A percentile compares a stretch with the other conserved stretches of the same genome.
Conservation (phyloP, 257 asterid genomes). For the Solanum okadae region DNA sequence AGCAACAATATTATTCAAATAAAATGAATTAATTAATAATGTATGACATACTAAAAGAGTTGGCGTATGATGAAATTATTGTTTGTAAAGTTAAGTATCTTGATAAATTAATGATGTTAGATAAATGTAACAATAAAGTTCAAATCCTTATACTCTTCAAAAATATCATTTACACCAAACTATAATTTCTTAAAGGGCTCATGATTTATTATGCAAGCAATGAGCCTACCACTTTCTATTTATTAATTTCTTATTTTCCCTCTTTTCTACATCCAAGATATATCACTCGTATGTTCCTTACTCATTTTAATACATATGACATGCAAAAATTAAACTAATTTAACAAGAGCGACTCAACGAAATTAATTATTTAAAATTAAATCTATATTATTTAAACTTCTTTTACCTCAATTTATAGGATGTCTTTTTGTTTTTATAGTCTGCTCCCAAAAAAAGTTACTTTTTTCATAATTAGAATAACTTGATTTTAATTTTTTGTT, state of each 20-base stretch:
- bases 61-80: background rate
- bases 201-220: background rate
- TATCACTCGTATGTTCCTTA: background rate
- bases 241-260: background rate
- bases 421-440: background rate
- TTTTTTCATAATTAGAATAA: too few species aligned
- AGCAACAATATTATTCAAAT: background rate
- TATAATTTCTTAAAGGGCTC: background rate
- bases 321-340: background rate
- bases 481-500: too few species aligned
- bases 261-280: background rate
- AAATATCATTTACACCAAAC: background rate
- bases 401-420: background rate
- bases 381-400: too few species aligned
- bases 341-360: rapidly evolving
- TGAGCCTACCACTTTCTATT: background rate
- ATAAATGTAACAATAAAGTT: background rate
- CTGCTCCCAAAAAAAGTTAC: background rate
- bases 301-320: background rate
- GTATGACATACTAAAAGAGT: background rate
- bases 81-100: background rate
- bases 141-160: background rate
- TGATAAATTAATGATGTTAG: background rate
- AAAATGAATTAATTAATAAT: background rate
- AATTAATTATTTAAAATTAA: too few species aligned